Evolutionary conservation across 805 yeast genomes (phyloP).

Genomic region (Candida schatavii): DNA sequence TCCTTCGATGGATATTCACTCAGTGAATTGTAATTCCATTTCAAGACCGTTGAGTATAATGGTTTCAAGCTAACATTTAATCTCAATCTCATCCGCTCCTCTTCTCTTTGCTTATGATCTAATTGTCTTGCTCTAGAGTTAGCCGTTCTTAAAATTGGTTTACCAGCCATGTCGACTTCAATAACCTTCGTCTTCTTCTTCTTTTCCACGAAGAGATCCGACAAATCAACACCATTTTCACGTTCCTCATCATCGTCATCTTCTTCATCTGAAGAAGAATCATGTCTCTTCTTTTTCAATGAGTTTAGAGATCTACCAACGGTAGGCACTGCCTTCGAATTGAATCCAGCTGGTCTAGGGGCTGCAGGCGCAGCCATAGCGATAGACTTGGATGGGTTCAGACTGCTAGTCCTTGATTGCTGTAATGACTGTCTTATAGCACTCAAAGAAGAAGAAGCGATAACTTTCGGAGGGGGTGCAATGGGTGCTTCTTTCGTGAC

Average conservation of each 20-base stretch:
- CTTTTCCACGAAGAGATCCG: slow-evolving; percentile 40
- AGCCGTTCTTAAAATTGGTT: slow-evolving; percentile 23
- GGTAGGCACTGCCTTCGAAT: slow-evolving; percentile 23
- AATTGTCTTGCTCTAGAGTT: slow-evolving; percentile 23
- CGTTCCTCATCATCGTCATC: slow-evolving; percentile 2
- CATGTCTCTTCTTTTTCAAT: slow-evolving; percentile 27
- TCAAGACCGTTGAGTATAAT: slow-evolving; percentile 62
- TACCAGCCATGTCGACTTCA: slow-evolving; percentile 45
- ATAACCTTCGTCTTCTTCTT: slow-evolving; percentile 35
- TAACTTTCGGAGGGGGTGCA: slow-evolving; percentile 33
- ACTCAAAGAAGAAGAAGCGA: slow-evolving; percentile 26
- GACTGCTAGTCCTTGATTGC: slow-evolving; percentile 7
- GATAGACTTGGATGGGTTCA: slow-evolving; percentile 3
- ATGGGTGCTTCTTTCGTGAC: slow-evolving; percentile 28
- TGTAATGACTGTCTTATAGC: slow-evolving; percentile 2
- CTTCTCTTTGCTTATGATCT: slow-evolving; percentile 48
- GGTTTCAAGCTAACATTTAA: slow-evolving; percentile 76
- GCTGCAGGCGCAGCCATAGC: slow-evolving; percentile 41
- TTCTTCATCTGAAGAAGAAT: slow-evolving; percentile 35
- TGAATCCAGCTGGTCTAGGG: slow-evolving; percentile 55
- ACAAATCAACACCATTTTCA: slow-evolving; percentile 32
- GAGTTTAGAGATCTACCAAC: slow-evolving; percentile 40
- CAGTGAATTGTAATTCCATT: slow-evolving; percentile 69
- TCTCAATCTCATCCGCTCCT: slow-evolving; percentile 74
- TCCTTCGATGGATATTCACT: slow-evolving; percentile 60